Conservation (phyloP, 768 basidiomycete species). For the Phanerodontia chrysosporium region DNA sequence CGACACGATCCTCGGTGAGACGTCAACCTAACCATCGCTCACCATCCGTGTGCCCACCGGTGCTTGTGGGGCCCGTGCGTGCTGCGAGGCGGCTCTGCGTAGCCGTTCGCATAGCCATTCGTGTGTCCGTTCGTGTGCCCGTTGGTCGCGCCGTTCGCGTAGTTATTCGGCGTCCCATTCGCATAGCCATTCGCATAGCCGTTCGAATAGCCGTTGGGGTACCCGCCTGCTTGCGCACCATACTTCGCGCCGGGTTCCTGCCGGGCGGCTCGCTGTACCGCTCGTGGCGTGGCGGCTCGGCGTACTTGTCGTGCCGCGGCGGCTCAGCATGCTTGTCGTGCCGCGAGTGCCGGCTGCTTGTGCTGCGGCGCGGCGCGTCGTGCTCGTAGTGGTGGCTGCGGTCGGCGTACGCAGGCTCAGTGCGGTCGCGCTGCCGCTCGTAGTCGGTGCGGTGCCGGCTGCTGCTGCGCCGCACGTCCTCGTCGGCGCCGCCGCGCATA, state of each 20-base stretch:
- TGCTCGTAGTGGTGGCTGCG: neutral
- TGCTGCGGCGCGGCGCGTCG: neutral
- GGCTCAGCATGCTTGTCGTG: neutral
- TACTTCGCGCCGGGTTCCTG: neutral
- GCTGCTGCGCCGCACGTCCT: neutral
- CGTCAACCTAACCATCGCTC: conserved; percentile 1
- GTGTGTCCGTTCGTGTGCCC: too few species aligned
- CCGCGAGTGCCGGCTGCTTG: neutral
- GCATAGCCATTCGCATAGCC: neutral
- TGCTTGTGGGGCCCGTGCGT: neutral
- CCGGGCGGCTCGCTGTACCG: neutral
- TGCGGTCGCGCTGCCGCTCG: neutral
- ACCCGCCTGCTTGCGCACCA: neutral
- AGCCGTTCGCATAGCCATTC: too few species aligned
- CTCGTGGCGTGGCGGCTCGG: neutral
- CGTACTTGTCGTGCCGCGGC: neutral
- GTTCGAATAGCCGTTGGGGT: neutral
- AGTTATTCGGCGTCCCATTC: too few species aligned
- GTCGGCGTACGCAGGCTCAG: neutral
- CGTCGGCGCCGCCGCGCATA: neutral
- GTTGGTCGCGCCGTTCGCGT: too few species aligned
- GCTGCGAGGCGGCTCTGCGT: neutral
- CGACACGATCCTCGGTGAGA: neutral
- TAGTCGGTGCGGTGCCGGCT: neutral
- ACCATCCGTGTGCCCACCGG: conserved; percentile 2